These are phyloP conservation scores for Trypanosoma congolense DNA, from an alignment of 208 protist genomes.

Conservation along the genomic window DNA sequence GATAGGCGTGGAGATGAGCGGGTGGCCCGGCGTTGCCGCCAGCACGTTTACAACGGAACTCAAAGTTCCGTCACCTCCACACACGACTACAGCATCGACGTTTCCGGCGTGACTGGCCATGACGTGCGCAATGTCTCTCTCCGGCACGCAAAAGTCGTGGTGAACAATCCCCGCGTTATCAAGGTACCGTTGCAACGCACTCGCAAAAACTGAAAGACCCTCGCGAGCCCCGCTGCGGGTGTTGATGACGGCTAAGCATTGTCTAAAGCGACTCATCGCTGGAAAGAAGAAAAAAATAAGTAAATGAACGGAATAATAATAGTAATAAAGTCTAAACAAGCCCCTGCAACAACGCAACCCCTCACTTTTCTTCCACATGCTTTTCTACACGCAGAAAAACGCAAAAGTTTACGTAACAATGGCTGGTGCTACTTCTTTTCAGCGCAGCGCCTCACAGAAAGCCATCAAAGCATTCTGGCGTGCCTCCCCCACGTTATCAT, in stretches of 20 bases:
- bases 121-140: slow-evolving; percentile 30
- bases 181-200: slow-evolving; percentile 57
- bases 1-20: slow-evolving; percentile 31
- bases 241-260: slow-evolving; percentile 62
- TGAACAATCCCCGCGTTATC: slow-evolving; percentile 64
- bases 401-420: too few species aligned
- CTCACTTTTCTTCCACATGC: too few species aligned
- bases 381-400: too few species aligned
- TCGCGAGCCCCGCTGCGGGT: slow-evolving; percentile 63
- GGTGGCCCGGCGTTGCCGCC: slow-evolving; percentile 7
- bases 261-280: slow-evolving; percentile 29
- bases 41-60: slow-evolving; percentile 66
- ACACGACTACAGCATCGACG: slow-evolving; percentile 48
- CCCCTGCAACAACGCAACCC: too few species aligned
- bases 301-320: too few species aligned
- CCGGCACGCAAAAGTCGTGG: slow-evolving; percentile 44
- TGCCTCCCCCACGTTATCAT: too few species aligned
- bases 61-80: slow-evolving; percentile 77
- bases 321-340: too few species aligned
- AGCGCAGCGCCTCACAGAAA: too few species aligned
- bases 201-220: slow-evolving; percentile 35
- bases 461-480: too few species aligned
- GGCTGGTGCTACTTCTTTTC: too few species aligned
- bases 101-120: slow-evolving; percentile 18
- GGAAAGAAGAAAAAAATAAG: too few species aligned